A percentile compares a stretch with the other conserved stretches of the same genome.
Evolutionary conservation across 1,139 yeast genomes (phyloP).

Genomic region (Geotrichum candidum): DNA sequence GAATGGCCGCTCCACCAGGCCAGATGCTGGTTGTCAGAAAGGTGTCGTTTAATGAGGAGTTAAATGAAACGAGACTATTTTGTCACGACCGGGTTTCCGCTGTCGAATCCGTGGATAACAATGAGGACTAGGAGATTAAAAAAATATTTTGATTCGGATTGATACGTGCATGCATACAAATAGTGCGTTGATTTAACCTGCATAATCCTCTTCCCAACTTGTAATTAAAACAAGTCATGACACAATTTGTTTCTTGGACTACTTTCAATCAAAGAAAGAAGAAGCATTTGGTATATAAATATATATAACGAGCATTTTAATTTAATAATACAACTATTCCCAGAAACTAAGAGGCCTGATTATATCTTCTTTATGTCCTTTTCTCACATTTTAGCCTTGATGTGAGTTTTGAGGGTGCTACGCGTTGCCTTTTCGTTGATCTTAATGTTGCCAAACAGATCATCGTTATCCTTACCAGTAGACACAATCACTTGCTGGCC

Average conservation of each 20-base stretch:
- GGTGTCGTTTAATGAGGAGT: not conserved
- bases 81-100: not conserved
- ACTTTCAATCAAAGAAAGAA: not conserved
- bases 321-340: too few relatives aligned
- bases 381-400: constrained; percentile 15
- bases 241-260: too few relatives aligned
- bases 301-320: too few relatives aligned
- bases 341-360: too few relatives aligned
- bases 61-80: not conserved
- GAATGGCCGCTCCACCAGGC: not conserved
- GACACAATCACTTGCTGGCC: not conserved
- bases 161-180: not conserved
- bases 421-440: constrained; percentile 18
- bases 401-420: constrained; percentile 17
- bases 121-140: not conserved
- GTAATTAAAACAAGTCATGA: too few relatives aligned
- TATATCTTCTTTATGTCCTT: not conserved
- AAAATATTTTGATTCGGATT: not conserved
- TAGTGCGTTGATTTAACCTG: not conserved
- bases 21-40: not conserved
- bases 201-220: not conserved
- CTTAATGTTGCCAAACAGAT: constrained; percentile 13
- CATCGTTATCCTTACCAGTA: constrained; percentile 4
- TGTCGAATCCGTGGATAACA: not conserved
- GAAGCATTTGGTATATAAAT: not conserved